Base-by-base conservation (phyloP, 805 yeast species). In the Geotrichum ghanense region DNA sequence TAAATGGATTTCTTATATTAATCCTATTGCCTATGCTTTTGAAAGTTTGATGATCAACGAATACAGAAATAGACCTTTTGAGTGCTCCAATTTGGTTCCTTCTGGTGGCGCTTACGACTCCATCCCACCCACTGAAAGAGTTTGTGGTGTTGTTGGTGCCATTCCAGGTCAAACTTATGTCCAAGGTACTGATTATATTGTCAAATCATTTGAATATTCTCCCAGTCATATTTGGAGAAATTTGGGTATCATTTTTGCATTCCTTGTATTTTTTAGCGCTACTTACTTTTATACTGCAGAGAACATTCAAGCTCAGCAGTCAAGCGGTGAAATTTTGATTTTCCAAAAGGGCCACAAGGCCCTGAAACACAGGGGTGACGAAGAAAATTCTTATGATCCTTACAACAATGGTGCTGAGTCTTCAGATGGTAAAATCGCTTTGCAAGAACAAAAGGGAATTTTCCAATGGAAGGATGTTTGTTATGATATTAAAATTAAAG, bases 401-500 rank as follows among this genome's bases (percentile, higher is more conserved):
- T 22, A 21, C 19, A 35, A 46, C 9, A 34, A 47, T 27, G 25
- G 49, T 22, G 50, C 50, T 41, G 25, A 21, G 5, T 7, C 23
- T 19, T 5, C 42, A 12, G 42, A 21, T 7, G 42, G 22, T 55
- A 42, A 45, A 4, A 31, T 31, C 16, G 37, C 37, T 10, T 35
- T 52, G 14, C 50, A 46, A 24, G 42, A 42, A 42, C 56, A 53
- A 25, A 57, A 44, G 9, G 59, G 53, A 45, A 76, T 80, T 37
- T 83, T 83, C 73, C 85, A 79, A 58, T 83, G 94, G 94, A 75
- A 76, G 63, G 74, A 83, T 58, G 78, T 83, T 41, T 75, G 81
- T 57, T 83, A 82, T 59, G 82, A 79, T 51, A 78, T 83, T 48
- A 72, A 76, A 56, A 78, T 79, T 53, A 60, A 57, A 57, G 63